These are phyloP conservation scores for Erythrobasidium hasegawianum DNA, from an alignment of 1,284 basidiomycete species.

Conservation along the genomic window DNA sequence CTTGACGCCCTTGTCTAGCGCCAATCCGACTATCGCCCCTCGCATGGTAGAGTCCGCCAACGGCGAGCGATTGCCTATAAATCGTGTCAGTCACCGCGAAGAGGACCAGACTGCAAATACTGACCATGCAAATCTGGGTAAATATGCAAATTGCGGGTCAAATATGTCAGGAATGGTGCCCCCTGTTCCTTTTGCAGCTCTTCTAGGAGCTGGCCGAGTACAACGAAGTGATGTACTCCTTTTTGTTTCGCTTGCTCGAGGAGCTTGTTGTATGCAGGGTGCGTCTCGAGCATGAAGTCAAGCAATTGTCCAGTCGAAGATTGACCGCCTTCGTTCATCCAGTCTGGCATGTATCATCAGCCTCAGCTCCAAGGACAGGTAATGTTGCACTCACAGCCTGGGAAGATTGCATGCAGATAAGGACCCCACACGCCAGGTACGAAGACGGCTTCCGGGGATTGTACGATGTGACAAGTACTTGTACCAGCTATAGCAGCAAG, in stretches of 20 bases:
- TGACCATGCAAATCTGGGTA: slow-evolving; percentile 77
- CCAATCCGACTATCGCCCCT: slow-evolving; percentile 82
- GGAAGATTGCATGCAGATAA: slow-evolving; percentile 84
- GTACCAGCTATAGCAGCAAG: slow-evolving; percentile 93
- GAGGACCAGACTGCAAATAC: background rate
- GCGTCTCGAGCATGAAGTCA: slow-evolving; percentile 90
- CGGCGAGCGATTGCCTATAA: slow-evolving; percentile 83
- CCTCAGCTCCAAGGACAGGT: background rate
- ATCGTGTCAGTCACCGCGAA: slow-evolving; percentile 18
- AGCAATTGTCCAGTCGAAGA: slow-evolving; percentile 85
- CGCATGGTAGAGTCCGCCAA: slow-evolving; percentile 90
- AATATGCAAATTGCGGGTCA: slow-evolving; percentile 84
- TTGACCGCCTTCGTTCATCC: slow-evolving; percentile 99
- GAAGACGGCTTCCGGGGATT: slow-evolving; percentile 69
- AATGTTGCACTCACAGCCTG: slow-evolving; percentile 57
- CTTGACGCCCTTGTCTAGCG: slow-evolving; percentile 69
- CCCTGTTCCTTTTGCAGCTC: slow-evolving; percentile 59
- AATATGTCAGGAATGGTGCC: slow-evolving; percentile 56
- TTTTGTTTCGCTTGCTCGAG: slow-evolving; percentile 55
- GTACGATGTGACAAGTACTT: slow-evolving; percentile 87
- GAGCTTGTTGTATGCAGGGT: slow-evolving; percentile 73
- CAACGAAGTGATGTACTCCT: slow-evolving; percentile 53
- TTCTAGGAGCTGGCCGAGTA: slow-evolving; percentile 72
- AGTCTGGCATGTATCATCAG: slow-evolving; percentile 40
- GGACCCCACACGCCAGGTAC: slow-evolving; percentile 96